phyloP scores from a whole-genome alignment of 2,329 filamentous ascomycete species.

The Stagonosporopsis tanaceti region DNA sequence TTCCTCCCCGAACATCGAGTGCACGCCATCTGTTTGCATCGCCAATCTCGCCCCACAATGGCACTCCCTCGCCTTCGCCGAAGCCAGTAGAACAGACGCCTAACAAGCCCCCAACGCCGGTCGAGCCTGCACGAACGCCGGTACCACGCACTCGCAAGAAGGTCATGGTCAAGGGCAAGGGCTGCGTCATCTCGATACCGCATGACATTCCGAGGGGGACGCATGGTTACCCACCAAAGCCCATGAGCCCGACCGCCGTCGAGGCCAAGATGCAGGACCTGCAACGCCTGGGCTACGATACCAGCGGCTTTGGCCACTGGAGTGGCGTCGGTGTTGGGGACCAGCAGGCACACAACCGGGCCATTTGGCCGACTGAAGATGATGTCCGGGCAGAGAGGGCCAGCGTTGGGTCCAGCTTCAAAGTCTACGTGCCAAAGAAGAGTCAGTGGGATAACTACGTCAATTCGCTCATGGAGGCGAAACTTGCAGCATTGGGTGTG shows the following conservation, averaged over 20 bases:
- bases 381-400: constrained; percentile 66
- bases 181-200: constrained; percentile 56
- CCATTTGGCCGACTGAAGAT: constrained; percentile 70
- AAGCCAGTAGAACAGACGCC: constrained; percentile 31
- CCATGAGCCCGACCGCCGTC: constrained; percentile 61
- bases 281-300: constrained; percentile 74
- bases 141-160: constrained; percentile 54
- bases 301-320: constrained; percentile 72
- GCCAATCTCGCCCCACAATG: constrained; percentile 30
- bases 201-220: constrained; percentile 52
- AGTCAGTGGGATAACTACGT: constrained; percentile 82
- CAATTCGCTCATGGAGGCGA: constrained; percentile 84
- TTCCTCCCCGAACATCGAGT: constrained; percentile 24
- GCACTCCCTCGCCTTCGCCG: constrained; percentile 26
- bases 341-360: constrained; percentile 65
- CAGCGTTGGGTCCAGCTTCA: constrained; percentile 56
- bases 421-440: constrained; percentile 74
- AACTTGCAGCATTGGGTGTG: constrained; percentile 89
- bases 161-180: constrained; percentile 56
- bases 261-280: constrained; percentile 70
- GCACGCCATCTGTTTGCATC: constrained; percentile 28
- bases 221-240: constrained; percentile 52
- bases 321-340: constrained; percentile 46
- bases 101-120: constrained; percentile 27
- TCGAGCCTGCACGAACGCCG: constrained; percentile 28